Evolutionary conservation across 352 stramenopile genomes (phyloP).

Genomic region (Phytopythium boreale): DNA sequence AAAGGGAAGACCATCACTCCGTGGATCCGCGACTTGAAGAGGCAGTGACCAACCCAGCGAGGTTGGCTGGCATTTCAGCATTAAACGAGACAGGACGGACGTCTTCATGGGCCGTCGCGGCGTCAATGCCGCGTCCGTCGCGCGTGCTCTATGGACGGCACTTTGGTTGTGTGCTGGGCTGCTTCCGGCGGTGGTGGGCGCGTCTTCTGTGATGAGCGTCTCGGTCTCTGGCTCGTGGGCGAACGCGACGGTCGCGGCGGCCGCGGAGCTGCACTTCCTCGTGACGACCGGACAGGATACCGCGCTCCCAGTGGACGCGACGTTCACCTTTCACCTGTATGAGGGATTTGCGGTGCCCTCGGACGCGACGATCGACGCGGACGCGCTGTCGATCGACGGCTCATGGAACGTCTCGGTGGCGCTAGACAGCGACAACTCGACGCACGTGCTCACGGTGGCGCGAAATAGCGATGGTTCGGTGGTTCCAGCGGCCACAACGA

Average conservation of each 20-base stretch:
- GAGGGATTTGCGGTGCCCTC: conserved; percentile 17
- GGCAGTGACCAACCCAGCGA: too few relatives aligned
- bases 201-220: neutral
- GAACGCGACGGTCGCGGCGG: conserved; percentile 25
- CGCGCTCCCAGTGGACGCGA: conserved; percentile 21
- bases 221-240: conserved; percentile 13
- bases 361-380: conserved; percentile 17
- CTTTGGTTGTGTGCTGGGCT: neutral
- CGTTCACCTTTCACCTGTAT: conserved; percentile 28
- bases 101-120: neutral
- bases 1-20: too few relatives aligned
- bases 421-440: neutral
- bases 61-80: neutral
- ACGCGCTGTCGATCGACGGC: conserved; percentile 16
- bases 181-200: neutral
- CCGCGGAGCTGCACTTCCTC: conserved; percentile 14
- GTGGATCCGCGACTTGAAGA: neutral
- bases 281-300: conserved; percentile 23
- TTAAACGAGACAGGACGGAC: neutral
- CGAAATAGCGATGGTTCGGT: conserved; percentile 19
- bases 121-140: neutral
- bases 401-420: conserved; percentile 20
- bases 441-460: conserved; percentile 5
- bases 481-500: conserved; percentile 6
- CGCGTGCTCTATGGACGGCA: too few relatives aligned